Base-by-base conservation (phyloP, 805 yeast species). In the Metschnikowia santaceciliae region DNA sequence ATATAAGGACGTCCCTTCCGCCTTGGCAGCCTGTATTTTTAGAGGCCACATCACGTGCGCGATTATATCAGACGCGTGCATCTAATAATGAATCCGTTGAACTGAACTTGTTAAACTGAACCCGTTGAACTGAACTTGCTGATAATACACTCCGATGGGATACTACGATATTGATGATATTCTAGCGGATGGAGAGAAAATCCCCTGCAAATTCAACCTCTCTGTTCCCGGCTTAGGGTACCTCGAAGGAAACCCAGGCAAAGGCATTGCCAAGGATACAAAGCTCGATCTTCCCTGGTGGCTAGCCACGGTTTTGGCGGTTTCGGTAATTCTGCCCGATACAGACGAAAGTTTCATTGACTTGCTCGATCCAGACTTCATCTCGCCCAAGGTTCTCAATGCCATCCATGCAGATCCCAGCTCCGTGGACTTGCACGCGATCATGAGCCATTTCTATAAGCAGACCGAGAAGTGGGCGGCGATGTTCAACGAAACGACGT, bases 221-320 rank as follows among this genome's bases (percentile, higher is more conserved):
- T 78, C 85, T 0, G 85, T 90, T 6, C 95, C 96, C 0, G 92
- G 94, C 0, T 71, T 92, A n/a, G 97, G 97, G 2, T 89, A 85
- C 61, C 72, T 92, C 6, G 91, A 86, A 61, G 90, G 91, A 6
- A 81, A 85, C 53, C 88, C 90, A 0, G 88, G 86, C 1, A 77
- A 81, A 55, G 64, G 82, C 53, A 72, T 85, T 32, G 68, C 71
- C 49, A 76, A 80, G 58, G 83, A 82, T 33, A 75, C 90, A 2
- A 83, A 82, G 60, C 61, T 90, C 3, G 91, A 88, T 51, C 73
- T 92, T 22, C 98, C 98, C 0, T 66, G 90, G 30, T 92, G 98
- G 98, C 68, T 92, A 38, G 95, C 96, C 0, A 84, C 84, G 52
- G 79, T 86, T 1, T 69, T 91, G 32, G 96, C 96, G 0, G 64